These are phyloP conservation scores for Colletotrichum theobromicola DNA, from an alignment of 2,329 filamentous ascomycete species.

Conservation along the genomic window DNA sequence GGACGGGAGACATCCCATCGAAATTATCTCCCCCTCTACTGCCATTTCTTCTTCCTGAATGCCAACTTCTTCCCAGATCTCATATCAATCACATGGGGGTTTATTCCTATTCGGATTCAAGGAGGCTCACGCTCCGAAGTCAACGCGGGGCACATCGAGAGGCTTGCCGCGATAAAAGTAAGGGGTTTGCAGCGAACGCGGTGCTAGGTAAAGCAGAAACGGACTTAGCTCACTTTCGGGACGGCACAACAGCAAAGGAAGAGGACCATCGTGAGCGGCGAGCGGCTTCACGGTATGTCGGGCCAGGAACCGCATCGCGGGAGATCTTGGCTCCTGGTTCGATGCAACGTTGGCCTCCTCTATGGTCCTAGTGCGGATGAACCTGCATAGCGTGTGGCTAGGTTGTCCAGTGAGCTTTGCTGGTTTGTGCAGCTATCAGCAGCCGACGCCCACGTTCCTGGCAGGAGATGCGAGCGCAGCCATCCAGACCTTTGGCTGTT, in stretches of 20 bases:
- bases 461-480: background rate
- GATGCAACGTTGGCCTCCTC: background rate
- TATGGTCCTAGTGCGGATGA: background rate
- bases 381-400: background rate
- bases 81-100: background rate
- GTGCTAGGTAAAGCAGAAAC: background rate
- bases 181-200: background rate
- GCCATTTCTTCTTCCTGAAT: background rate
- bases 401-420: background rate
- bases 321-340: background rate
- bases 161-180: background rate
- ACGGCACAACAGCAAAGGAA: background rate
- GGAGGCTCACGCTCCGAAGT: slow-evolving; percentile 5
- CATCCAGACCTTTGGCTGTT: background rate
- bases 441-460: background rate
- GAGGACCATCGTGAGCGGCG: background rate
- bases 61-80: background rate
- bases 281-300: slow-evolving; percentile 1
- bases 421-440: background rate
- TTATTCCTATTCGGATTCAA: background rate
- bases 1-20: background rate
- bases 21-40: accelerated
- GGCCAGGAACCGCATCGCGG: slow-evolving; percentile 17
- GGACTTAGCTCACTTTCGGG: background rate
- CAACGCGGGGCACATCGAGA: background rate